These are phyloP conservation scores for Mycena albidolilacea DNA, from an alignment of 768 basidiomycete species.

Conservation along the genomic window DNA sequence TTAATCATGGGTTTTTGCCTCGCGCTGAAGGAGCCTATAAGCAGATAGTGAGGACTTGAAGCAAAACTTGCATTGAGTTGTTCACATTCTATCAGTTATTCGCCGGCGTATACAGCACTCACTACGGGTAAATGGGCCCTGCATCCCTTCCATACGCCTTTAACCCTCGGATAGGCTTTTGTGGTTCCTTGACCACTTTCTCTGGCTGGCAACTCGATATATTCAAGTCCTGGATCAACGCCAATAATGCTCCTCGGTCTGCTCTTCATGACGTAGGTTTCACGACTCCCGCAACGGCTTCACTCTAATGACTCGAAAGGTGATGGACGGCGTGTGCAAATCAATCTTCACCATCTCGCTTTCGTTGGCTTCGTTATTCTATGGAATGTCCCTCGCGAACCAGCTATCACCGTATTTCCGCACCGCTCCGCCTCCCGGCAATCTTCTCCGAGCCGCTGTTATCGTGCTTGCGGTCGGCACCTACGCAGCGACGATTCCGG, in stretches of 20 bases:
- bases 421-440: conserved; percentile 57
- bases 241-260: conserved; percentile 64
- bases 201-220: conserved; percentile 95
- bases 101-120: conserved; percentile 88
- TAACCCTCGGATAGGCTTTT: conserved; percentile 76
- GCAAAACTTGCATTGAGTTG: background rate
- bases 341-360: conserved; percentile 84
- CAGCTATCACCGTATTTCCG: conserved; percentile 59
- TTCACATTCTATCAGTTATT: conserved; percentile 73
- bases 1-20: conserved; percentile 90
- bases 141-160: background rate
- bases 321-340: conserved; percentile 89
- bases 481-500: conserved; percentile 82
- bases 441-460: conserved; percentile 63
- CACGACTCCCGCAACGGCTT: conserved; percentile 13
- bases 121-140: conserved; percentile 76
- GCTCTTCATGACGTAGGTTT: conserved; percentile 81
- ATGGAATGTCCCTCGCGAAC: conserved; percentile 78
- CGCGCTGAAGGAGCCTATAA: conserved; percentile 79
- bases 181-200: conserved; percentile 97
- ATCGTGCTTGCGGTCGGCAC: conserved; percentile 71
- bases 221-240: conserved; percentile 89
- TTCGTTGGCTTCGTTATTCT: conserved; percentile 80
- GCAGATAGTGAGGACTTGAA: conserved; percentile 72
- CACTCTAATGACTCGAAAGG: conserved; percentile 60